Evolutionary conservation across 2,329 filamentous ascomycete genomes (phyloP).

Genomic region (Phyllosticta paracitricarpa): DNA sequence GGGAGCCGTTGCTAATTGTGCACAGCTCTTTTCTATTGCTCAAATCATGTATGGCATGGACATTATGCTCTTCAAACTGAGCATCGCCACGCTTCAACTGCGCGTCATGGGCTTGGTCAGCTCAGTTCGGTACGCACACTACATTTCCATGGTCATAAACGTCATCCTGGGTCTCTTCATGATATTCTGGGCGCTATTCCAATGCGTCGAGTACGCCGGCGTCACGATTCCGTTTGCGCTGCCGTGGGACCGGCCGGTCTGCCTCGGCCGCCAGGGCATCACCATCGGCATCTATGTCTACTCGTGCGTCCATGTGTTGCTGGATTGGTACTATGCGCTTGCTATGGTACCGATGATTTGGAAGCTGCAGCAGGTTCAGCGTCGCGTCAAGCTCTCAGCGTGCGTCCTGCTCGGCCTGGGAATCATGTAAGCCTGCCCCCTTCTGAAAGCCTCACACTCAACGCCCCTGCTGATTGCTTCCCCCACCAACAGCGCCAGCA

Average conservation of each 20-base stretch:
- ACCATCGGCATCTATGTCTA: constrained; percentile 1
- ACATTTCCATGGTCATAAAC: not conserved
- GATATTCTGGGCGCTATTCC: not conserved
- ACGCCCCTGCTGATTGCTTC: not conserved
- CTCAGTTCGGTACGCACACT: not conserved
- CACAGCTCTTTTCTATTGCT: not conserved
- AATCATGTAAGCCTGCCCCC: not conserved
- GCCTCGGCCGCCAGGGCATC: not conserved
- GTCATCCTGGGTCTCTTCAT: not conserved
- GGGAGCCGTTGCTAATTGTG: not conserved
- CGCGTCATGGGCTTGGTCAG: constrained; percentile 4
- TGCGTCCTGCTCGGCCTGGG: constrained; percentile 1
- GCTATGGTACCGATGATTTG: constrained; percentile 6
- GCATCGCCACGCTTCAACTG: constrained; percentile 3
- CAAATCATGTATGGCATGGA: constrained; percentile 3
- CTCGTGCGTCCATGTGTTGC: not conserved
- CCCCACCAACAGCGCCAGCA: not conserved
- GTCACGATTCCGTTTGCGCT: not conserved
- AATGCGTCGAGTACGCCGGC: not conserved
- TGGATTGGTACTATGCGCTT: constrained; percentile 8
- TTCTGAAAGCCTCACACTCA: not conserved
- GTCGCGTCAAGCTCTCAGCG: not conserved
- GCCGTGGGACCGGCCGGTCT: not conserved
- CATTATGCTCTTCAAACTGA: constrained; percentile 3
- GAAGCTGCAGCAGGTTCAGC: not conserved